A percentile compares a stretch with the other conserved stretches of the same genome.
These are phyloP conservation scores for Suillus subluteus DNA, from an alignment of 768 basidiomycete genomes.

Conservation along the genomic window DNA sequence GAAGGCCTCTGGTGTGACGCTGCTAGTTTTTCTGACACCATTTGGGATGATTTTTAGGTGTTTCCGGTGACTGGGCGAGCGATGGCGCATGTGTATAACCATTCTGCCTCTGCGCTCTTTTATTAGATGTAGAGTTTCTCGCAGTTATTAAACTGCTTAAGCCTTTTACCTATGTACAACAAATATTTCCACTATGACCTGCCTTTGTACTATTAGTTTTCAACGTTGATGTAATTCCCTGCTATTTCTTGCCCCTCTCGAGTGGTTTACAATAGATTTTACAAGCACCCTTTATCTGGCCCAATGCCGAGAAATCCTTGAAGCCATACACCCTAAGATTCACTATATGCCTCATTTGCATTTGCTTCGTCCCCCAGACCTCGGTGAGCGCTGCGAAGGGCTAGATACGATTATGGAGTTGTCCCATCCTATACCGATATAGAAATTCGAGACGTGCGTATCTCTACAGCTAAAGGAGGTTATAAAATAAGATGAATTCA, in stretches of 20 bases:
- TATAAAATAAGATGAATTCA: not conserved
- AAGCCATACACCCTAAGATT: not conserved
- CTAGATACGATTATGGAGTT: not conserved
- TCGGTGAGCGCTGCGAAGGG: not conserved
- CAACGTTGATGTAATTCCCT: not conserved
- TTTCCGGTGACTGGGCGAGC: conserved; percentile 37
- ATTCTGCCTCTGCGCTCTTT: not conserved
- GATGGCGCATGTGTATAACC: conserved; percentile 32
- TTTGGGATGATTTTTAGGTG: conserved; percentile 14
- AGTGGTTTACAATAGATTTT: not conserved
- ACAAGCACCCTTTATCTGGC: not conserved
- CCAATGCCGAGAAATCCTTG: not conserved
- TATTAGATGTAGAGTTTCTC: not conserved
- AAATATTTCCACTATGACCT: not conserved
- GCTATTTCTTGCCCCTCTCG: not conserved
- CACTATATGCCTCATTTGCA: not conserved
- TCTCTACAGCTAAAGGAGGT: not conserved
- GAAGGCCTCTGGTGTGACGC: conserved; percentile 14
- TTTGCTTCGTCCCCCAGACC: not conserved
- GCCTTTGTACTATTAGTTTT: not conserved
- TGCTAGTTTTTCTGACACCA: not conserved
- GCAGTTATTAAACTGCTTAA: not conserved
- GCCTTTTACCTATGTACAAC: not conserved
- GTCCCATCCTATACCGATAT: not conserved
- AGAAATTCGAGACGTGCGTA: not conserved